Base-by-base conservation (phyloP, 495 filamentous ascomycete genomes). In the Alectoria sarmentosa region DNA sequence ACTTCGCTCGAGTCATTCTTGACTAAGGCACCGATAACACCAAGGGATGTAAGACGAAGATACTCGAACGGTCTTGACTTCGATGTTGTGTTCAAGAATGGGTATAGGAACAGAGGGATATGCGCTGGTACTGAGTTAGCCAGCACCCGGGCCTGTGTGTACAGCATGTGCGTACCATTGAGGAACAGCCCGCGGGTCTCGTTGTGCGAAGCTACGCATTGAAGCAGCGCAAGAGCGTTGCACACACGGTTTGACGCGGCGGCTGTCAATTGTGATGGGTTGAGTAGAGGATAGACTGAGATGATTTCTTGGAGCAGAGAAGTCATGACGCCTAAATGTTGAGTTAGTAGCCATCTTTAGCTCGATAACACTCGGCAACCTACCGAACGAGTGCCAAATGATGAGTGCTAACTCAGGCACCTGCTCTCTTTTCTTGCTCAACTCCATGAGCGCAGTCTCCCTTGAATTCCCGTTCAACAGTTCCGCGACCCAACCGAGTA, bases 1-100 rank as follows among this genome's bases (percentile, higher is more conserved):
- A 98, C 95, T 76, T 98, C 94, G 8, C 89, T 90, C 3, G 92
- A 96, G 78, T 99, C 94, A 75, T 99, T 99, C 83, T 99, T 99
- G 55, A 99, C 94, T 58, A 99, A 78, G 11, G 94, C 94, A 54
- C 94, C 94, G 64, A 99, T 99, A 39, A 99, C 94, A 49, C 94
- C 94, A n/a, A 99, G 82, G 30, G 95, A 98, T 2, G 94, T 99
- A 32, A 99, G 84, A 65, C 94, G 92, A 39, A 99, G 84, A 71
- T 99, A 99, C 76, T 99, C 94, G 74, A 99, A 99, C 4, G 94
- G 94, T 41, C 94, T 86, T 9, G 92, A 96, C 75, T 99, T 99
- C 13, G 95, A 98, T 13, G 94, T 99, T 1, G 94, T 99, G 77
- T 99, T 99, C 52, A 99, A 83, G 76, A 99, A 99, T 1, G 94